Percentiles rank a stretch among this genome's conserved stretches.
phyloP scores from a whole-genome alignment of 371 early-diverging fungal species.

The Nematocida sp. region DNA sequence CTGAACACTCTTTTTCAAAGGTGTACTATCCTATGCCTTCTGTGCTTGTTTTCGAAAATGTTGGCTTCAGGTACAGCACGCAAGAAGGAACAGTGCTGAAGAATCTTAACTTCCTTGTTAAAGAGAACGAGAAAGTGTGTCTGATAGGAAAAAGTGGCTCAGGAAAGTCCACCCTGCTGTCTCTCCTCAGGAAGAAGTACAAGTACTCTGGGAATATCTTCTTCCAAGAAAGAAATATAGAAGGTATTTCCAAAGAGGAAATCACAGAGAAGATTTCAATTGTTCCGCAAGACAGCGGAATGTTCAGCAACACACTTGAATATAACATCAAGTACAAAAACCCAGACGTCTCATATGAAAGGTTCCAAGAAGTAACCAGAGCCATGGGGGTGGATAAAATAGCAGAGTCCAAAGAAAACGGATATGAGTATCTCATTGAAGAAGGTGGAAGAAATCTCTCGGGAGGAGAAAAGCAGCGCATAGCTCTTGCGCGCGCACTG shows the following conservation, averaged over 20 bases:
- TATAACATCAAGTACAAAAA: slow-evolving; percentile 71
- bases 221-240: slow-evolving; percentile 71
- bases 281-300: slow-evolving; percentile 76
- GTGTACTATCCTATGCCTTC: no score
- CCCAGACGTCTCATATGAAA: slow-evolving; percentile 52
- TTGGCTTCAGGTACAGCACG: slow-evolving; percentile 7
- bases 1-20: no score
- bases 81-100: slow-evolving; percentile 68
- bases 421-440: slow-evolving; percentile 80
- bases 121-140: slow-evolving; percentile 66
- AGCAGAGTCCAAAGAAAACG: slow-evolving; percentile 67
- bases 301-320: slow-evolving; percentile 72
- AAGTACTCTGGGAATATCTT: slow-evolving; percentile 72
- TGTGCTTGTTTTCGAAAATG: slow-evolving; percentile 9
- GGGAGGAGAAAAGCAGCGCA: slow-evolving; percentile 84
- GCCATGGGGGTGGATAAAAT: slow-evolving; percentile 71
- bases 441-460: slow-evolving; percentile 79
- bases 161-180: slow-evolving; percentile 90
- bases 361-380: slow-evolving; percentile 67
- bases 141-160: slow-evolving; percentile 95
- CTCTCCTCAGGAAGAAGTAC: slow-evolving; percentile 71
- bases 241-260: slow-evolving; percentile 67
- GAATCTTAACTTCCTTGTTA: slow-evolving; percentile 70
- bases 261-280: slow-evolving; percentile 70
- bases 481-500: slow-evolving; percentile 73